These are phyloP conservation scores for Pseudogymnoascus sp. DNA, from an alignment of 2,329 filamentous ascomycete genomes.

Conservation along the genomic window DNA sequence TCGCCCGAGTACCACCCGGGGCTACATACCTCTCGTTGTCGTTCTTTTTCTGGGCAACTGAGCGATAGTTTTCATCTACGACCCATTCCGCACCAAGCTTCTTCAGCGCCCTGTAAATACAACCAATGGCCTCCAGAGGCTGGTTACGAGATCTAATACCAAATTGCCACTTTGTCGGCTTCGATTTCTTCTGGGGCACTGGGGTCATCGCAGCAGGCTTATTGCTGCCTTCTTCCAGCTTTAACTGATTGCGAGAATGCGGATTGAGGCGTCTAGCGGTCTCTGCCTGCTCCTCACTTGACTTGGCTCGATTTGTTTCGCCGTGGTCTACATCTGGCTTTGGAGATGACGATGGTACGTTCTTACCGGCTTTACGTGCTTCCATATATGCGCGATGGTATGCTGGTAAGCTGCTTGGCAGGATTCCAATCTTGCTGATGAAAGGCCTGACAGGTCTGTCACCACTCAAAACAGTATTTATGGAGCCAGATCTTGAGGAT, in stretches of 20 bases:
- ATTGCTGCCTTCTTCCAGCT: constrained; percentile 54
- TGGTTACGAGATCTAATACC: constrained; percentile 91
- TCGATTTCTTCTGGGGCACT: constrained; percentile 60
- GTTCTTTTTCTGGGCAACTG: constrained; percentile 19
- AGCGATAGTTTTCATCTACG: constrained; percentile 46
- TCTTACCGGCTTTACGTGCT: constrained; percentile 48
- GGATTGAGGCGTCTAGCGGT: constrained; percentile 75
- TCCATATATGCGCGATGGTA: constrained; percentile 91
- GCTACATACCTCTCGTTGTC: constrained; percentile 33
- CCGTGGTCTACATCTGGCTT: constrained; percentile 35
- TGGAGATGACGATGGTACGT: constrained; percentile 41
- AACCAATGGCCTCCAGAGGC: constrained; percentile 87
- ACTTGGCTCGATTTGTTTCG: constrained; percentile 33
- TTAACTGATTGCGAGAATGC: constrained; percentile 64
- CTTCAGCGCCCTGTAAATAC: constrained; percentile 84
- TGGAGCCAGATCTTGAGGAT: constrained; percentile 14
- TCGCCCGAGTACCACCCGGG: background rate
- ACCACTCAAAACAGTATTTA: constrained; percentile 23
- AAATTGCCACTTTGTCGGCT: constrained; percentile 93
- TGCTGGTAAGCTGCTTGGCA: constrained; percentile 82
- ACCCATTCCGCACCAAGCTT: constrained; percentile 89
- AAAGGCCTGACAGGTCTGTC: constrained; percentile 23
- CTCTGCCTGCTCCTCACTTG: constrained; percentile 70
- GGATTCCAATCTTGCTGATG: constrained; percentile 77
- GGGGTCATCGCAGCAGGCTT: constrained; percentile 56